Percentiles rank a stretch among this genome's conserved stretches.
Conservation (phyloP, 2,329 filamentous ascomycete genomes). For the Cytospora paraplurivora region DNA sequence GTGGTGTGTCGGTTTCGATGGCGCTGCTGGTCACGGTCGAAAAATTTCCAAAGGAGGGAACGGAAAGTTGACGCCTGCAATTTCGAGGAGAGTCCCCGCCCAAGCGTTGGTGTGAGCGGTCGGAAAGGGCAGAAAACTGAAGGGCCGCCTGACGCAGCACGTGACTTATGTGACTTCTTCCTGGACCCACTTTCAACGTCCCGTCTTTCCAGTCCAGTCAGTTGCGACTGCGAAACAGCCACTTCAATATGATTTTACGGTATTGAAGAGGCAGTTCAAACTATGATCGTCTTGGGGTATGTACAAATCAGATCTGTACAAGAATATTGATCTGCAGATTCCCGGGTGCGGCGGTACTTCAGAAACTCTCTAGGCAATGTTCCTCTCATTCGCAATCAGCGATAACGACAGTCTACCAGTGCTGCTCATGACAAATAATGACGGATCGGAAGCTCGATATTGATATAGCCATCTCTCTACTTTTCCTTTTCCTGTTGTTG, state of each 20-base stretch:
- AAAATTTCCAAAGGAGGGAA: conserved; percentile 28
- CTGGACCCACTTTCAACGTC: neutral
- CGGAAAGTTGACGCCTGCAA: conserved; percentile 24
- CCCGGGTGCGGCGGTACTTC: neutral
- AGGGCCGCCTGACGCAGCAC: conserved; percentile 27
- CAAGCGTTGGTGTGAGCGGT: conserved; percentile 22
- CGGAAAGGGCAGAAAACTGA: conserved; percentile 24
- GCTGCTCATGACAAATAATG: neutral
- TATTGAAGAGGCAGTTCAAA: neutral
- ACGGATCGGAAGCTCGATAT: neutral
- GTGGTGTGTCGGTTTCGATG: conserved; percentile 28
- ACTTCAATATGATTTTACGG: neutral
- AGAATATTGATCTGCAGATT: neutral
- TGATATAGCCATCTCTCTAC: neutral
- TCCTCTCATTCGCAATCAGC: neutral
- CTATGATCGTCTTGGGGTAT: neutral
- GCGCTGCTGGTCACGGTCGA: conserved; percentile 30
- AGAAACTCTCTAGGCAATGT: neutral
- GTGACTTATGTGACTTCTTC: conserved; percentile 13
- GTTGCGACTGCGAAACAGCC: too few species aligned
- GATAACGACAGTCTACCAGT: neutral
- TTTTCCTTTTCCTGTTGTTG: too few species aligned
- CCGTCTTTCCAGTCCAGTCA: too few species aligned
- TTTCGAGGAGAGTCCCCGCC: conserved; percentile 22
- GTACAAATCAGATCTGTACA: neutral